These are phyloP conservation scores for Nakazawaea molendinolei DNA, from an alignment of 805 yeast species.

Conservation along the genomic window DNA sequence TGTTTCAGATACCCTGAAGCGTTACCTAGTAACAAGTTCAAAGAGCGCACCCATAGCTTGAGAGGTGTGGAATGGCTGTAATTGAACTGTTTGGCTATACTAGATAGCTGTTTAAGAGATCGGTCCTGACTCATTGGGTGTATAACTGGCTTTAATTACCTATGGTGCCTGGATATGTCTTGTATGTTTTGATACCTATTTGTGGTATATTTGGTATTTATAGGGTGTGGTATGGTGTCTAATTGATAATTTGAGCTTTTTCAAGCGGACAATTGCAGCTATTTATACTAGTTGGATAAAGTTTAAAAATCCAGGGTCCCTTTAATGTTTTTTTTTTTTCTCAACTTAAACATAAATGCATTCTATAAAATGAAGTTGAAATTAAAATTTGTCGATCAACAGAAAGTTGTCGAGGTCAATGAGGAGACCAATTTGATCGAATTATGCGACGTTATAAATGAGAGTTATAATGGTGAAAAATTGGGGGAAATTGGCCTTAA, in stretches of 20 bases:
- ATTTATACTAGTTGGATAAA: too few relatives aligned
- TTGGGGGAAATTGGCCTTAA: conserved; percentile 24
- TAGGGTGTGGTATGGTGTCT: too few relatives aligned
- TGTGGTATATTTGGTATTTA: too few relatives aligned
- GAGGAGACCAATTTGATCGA: conserved; percentile 5
- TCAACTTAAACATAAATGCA: too few relatives aligned
- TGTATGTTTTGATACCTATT: too few relatives aligned
- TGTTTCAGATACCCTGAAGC: conserved; percentile 39
- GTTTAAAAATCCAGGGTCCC: too few relatives aligned
- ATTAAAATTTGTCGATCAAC: not conserved
- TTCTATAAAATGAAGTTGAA: not conserved
- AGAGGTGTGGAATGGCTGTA: conserved; percentile 46
- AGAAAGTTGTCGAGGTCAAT: not conserved
- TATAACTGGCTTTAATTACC: too few relatives aligned
- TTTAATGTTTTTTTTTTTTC: too few relatives aligned
- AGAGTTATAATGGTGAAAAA: not conserved
- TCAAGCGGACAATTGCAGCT: too few relatives aligned
- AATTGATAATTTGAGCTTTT: too few relatives aligned
- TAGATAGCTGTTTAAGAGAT: conserved; percentile 28
- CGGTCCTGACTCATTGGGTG: not conserved
- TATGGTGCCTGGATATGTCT: too few relatives aligned
- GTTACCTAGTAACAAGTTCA: conserved; percentile 37
- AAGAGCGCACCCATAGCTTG: conserved; percentile 49
- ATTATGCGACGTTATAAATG: conserved; percentile 3
- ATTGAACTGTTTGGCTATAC: conserved; percentile 46